Evolutionary conservation across 2,329 filamentous ascomycete species (phyloP).

Genomic region (Plectosphaerella cucumerina): DNA sequence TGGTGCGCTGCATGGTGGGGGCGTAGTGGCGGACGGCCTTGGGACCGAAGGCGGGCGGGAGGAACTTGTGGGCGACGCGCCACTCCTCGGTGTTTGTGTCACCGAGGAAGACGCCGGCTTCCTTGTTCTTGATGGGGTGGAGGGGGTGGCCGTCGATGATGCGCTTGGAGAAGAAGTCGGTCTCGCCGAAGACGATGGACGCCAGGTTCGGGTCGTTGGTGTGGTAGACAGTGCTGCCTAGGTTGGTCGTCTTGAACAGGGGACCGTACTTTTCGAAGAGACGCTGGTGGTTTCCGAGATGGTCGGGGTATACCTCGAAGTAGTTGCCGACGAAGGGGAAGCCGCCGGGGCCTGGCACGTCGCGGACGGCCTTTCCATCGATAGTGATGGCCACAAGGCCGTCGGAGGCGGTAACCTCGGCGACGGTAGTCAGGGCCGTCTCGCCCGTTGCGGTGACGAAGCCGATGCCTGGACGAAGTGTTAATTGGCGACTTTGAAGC

Average conservation of each 20-base stretch:
- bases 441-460: slow-evolving; percentile 24
- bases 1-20: slow-evolving; percentile 52
- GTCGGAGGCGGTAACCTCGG: slow-evolving; percentile 28
- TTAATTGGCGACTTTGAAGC: not conserved
- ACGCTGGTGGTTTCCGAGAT: slow-evolving; percentile 52
- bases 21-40: slow-evolving; percentile 59
- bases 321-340: slow-evolving; percentile 48
- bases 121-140: slow-evolving; percentile 33
- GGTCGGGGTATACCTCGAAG: slow-evolving; percentile 53
- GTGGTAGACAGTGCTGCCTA: slow-evolving; percentile 44
- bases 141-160: slow-evolving; percentile 47
- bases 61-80: slow-evolving; percentile 54
- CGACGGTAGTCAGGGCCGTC: slow-evolving; percentile 22
- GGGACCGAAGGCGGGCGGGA: slow-evolving; percentile 54
- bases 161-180: slow-evolving; percentile 49
- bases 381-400: slow-evolving; percentile 38
- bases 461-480: slow-evolving; percentile 25
- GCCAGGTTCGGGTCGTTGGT: slow-evolving; percentile 47
- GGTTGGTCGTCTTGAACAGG: slow-evolving; percentile 46
- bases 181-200: slow-evolving; percentile 41
- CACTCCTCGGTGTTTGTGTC: slow-evolving; percentile 49
- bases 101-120: slow-evolving; percentile 39
- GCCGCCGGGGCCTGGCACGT: slow-evolving; percentile 44
- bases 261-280: slow-evolving; percentile 50
- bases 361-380: slow-evolving; percentile 42